These are phyloP conservation scores for Suillus occidentalis DNA, from an alignment of 768 basidiomycete genomes.

Conservation along the genomic window DNA sequence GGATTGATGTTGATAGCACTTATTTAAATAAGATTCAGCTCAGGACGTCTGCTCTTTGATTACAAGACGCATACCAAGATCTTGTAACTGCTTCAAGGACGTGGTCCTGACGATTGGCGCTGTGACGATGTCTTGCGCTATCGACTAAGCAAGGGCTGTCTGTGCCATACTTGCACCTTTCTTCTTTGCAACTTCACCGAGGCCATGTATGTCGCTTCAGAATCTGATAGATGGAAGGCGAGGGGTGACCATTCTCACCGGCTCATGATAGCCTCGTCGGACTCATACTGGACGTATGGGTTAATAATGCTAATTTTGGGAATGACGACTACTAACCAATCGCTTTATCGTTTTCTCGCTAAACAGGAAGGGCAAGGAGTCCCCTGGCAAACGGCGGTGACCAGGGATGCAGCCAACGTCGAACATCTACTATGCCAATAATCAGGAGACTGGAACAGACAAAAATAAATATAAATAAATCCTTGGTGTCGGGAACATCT, in stretches of 20 bases:
- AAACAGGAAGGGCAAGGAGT: slow-evolving; percentile 41
- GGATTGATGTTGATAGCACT: slow-evolving; percentile 48
- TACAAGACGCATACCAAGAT: slow-evolving; percentile 38
- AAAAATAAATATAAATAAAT: background rate
- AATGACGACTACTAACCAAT: slow-evolving; percentile 22
- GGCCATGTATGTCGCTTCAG: slow-evolving; percentile 29
- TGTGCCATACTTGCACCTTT: slow-evolving; percentile 64
- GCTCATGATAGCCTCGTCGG: slow-evolving; percentile 39
- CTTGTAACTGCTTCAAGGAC: slow-evolving; percentile 51
- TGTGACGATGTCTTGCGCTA: slow-evolving; percentile 46
- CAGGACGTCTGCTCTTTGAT: background rate
- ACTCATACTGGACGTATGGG: slow-evolving; percentile 21
- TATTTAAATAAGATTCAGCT: background rate
- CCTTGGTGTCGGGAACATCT: slow-evolving; percentile 45
- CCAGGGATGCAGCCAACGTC: slow-evolving; percentile 62
- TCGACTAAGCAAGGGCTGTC: slow-evolving; percentile 52
- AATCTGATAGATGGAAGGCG: slow-evolving; percentile 8
- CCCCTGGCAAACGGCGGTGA: slow-evolving; percentile 52
- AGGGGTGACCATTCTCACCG: slow-evolving; percentile 29
- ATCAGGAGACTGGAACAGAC: background rate
- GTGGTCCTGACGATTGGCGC: slow-evolving; percentile 62
- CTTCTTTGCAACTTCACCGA: slow-evolving; percentile 56
- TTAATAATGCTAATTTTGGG: slow-evolving; percentile 10
- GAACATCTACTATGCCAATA: slow-evolving; percentile 35
- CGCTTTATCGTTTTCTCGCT: slow-evolving; percentile 34